These are phyloP conservation scores for Cadophora sp. DNA, from an alignment of 2,329 filamentous ascomycete genomes.

Conservation along the genomic window DNA sequence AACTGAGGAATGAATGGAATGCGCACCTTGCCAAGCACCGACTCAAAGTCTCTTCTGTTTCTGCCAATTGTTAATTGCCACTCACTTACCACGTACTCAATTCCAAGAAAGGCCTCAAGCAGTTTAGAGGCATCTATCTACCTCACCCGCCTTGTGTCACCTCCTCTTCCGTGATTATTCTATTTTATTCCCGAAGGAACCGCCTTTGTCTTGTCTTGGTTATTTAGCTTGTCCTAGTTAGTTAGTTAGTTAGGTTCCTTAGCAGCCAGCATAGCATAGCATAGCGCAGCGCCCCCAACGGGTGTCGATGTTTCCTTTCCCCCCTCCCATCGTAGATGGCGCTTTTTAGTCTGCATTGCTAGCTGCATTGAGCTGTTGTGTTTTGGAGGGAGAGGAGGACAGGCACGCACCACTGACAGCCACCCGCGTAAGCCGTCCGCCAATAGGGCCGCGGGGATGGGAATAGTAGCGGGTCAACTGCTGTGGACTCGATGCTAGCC, in stretches of 20 bases:
- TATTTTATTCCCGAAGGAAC: constrained; percentile 5
- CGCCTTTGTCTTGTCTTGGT: background rate
- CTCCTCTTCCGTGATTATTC: background rate
- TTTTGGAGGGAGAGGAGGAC: constrained; percentile 2
- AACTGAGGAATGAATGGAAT: constrained; percentile 12
- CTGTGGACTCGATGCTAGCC: background rate
- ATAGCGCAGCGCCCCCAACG: constrained; percentile 22
- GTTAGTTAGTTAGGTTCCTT: too few species aligned
- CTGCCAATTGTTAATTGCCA: too few species aligned
- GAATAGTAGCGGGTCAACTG: background rate
- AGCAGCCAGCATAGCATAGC: too few species aligned
- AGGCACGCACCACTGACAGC: constrained; percentile 19
- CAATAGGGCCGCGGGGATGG: background rate
- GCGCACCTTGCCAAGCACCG: background rate
- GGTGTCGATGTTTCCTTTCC: constrained; percentile 15
- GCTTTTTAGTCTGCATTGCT: background rate
- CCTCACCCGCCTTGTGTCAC: background rate
- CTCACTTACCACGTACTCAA: background rate
- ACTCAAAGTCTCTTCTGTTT: background rate
- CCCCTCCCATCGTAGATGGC: constrained; percentile 10
- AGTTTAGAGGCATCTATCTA: background rate
- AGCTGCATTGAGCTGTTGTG: background rate
- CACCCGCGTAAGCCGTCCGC: constrained; percentile 15
- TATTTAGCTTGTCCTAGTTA: too few species aligned
- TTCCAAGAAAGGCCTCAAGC: background rate